Evolutionary conservation across 768 basidiomycete species (phyloP), one percentile per base, ranked within the genome.

Genomic region (Roridomyces roridus): DNA sequence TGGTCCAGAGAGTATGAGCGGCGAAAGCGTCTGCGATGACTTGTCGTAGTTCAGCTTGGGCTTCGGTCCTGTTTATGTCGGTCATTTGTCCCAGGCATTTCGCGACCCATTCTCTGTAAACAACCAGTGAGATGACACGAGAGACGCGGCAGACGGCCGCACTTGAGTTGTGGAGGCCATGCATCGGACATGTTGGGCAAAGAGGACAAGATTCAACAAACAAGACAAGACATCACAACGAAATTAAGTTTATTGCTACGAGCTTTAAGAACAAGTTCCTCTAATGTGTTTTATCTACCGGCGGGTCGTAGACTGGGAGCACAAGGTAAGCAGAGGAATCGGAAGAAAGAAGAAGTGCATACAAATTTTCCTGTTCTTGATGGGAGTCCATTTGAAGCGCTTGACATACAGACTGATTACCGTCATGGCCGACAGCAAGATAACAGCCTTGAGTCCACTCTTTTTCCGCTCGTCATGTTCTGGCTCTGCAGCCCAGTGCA

Each of bases 401-500:
- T 98, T 98, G 69, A 96, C 83, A 70, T 94, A 94, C 64, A 98
- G 69, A 64, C 87, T 88, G 70, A 96, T 67, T 17, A 85, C 86
- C 49, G 87, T 89, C 71, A 98, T 79, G 12, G 87, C 75, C 39
- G 95, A 92, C 77, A 98, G 91, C 70, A 98, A 80, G 70, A 98
- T 95, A 65, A 96, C 86, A 20, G 94, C 96, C 78, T 98, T 96
- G 73, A 98, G 79, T 63, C 97, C 96, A 70, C 89, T 88, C 84
- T 94, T 95, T 83, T 99, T 98, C 72, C 97, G 84, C 72, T 96
- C 91, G 69, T 99, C 97, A 67, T 96, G 92, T 73, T 99, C 97
- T 26, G 97, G 97, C 73, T 99, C 97, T 54, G 97, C 86, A 17
- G 96, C 93, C 96, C 96, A 98, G 77, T 86, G 87, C 46, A 98